These are phyloP conservation scores for Eucalyptus fibrosa DNA, from an alignment of 345 rosid species.

Conservation along the genomic window DNA sequence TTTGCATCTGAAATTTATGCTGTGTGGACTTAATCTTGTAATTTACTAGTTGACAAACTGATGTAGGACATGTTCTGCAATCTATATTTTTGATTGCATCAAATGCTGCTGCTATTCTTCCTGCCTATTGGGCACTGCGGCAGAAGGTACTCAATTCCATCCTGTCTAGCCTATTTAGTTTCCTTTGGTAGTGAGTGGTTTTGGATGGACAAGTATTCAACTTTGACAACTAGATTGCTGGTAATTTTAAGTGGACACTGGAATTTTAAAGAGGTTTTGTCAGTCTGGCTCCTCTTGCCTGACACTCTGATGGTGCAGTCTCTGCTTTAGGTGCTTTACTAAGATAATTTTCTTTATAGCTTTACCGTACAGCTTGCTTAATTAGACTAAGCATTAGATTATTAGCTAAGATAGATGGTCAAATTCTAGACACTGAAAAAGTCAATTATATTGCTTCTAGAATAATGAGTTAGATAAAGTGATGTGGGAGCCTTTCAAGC, in stretches of 20 bases:
- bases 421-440: background rate
- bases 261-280: background rate
- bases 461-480: background rate
- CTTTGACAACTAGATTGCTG: background rate
- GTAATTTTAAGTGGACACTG: background rate
- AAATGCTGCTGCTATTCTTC: conserved; percentile 81
- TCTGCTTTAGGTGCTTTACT: background rate
- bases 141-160: conserved; percentile 40
- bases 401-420: background rate
- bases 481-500: background rate
- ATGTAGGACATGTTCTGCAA: conserved; percentile 65
- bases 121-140: conserved; percentile 83
- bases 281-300: background rate
- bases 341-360: background rate
- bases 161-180: background rate
- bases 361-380: background rate
- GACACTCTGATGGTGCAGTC: background rate
- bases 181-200: background rate
- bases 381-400: background rate
- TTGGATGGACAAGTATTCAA: background rate
- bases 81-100: conserved; percentile 80
- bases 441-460: background rate
- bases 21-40: background rate
- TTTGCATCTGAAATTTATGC: background rate
- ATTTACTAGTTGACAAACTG: background rate